These are phyloP conservation scores for Saturnispora hagleri DNA, from an alignment of 805 yeast species.

Conservation along the genomic window DNA sequence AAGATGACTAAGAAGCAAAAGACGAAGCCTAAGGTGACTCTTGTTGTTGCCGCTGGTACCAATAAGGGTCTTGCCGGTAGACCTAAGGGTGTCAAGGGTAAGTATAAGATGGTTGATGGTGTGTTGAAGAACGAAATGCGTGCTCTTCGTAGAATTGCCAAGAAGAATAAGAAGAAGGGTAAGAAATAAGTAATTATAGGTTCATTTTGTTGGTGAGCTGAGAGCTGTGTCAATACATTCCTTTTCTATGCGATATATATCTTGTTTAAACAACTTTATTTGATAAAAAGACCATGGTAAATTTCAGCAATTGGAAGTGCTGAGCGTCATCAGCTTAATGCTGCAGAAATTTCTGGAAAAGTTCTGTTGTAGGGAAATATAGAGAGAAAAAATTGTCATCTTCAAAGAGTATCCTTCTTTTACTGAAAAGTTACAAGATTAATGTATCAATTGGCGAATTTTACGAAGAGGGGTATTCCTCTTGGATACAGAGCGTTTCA, in stretches of 20 bases:
- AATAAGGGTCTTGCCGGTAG: conserved; percentile 88
- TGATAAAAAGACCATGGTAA: neutral
- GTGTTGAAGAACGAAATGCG: conserved; percentile 94
- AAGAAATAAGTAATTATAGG: conserved; percentile 2
- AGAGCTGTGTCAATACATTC: neutral
- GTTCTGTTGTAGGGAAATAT: neutral
- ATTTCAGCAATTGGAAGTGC: neutral
- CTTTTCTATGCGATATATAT: neutral
- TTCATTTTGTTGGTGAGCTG: neutral
- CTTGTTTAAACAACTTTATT: neutral
- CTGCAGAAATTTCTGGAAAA: neutral
- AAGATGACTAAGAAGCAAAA: conserved; percentile 65
- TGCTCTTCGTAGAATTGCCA: conserved; percentile 81
- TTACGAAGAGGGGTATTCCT: neutral
- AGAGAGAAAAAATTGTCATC: neutral
- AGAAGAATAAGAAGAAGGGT: conserved; percentile 60
- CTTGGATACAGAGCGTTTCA: conserved; percentile 32
- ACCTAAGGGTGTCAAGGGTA: conserved; percentile 95
- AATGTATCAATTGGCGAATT: conserved; percentile 4
- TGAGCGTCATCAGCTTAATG: neutral
- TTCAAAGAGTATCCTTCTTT: neutral
- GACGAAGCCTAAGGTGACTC: conserved; percentile 70
- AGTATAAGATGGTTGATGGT: conserved; percentile 99
- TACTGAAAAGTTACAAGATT: neutral
- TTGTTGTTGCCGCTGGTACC: conserved; percentile 79